These are phyloP conservation scores for Aspergillus brunneoviolaceus DNA, from an alignment of 2,329 filamentous ascomycete genomes.

Conservation along the genomic window DNA sequence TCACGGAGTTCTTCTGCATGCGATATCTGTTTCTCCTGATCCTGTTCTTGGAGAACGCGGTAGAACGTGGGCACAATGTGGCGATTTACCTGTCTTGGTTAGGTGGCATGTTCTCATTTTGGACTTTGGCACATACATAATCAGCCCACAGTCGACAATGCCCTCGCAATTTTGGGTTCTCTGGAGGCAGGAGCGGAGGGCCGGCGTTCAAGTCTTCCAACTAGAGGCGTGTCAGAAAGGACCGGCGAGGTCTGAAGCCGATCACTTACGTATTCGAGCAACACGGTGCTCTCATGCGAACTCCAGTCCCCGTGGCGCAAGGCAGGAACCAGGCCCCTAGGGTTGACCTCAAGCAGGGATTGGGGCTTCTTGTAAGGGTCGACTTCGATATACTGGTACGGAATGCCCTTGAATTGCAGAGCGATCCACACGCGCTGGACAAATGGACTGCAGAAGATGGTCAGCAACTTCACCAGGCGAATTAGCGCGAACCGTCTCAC, in stretches of 20 bases:
- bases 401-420: slow-evolving; percentile 72
- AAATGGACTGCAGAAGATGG: slow-evolving; percentile 61
- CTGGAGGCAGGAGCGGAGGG: slow-evolving; percentile 62
- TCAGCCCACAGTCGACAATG: slow-evolving; percentile 78
- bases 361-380: slow-evolving; percentile 75
- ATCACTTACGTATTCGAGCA: slow-evolving; percentile 74
- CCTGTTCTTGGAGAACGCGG: slow-evolving; percentile 66
- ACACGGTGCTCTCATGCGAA: slow-evolving; percentile 75
- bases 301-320: slow-evolving; percentile 78
- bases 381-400: slow-evolving; percentile 84
- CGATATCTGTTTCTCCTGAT: slow-evolving; percentile 58
- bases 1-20: slow-evolving; percentile 62
- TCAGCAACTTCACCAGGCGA: slow-evolving; percentile 13
- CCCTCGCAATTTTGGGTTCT: slow-evolving; percentile 66
- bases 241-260: background rate
- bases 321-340: slow-evolving; percentile 72
- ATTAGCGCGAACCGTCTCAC: slow-evolving; percentile 48
- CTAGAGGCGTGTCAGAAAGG: slow-evolving; percentile 39
- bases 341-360: slow-evolving; percentile 71
- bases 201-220: slow-evolving; percentile 70
- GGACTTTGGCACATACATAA: slow-evolving; percentile 54
- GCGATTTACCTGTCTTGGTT: slow-evolving; percentile 63
- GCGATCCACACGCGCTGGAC: slow-evolving; percentile 89
- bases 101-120: slow-evolving; percentile 14
- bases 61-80: slow-evolving; percentile 76